These are phyloP conservation scores for Nepenthes gracilis DNA, from an alignment of 148 eudicot species.

Conservation along the genomic window DNA sequence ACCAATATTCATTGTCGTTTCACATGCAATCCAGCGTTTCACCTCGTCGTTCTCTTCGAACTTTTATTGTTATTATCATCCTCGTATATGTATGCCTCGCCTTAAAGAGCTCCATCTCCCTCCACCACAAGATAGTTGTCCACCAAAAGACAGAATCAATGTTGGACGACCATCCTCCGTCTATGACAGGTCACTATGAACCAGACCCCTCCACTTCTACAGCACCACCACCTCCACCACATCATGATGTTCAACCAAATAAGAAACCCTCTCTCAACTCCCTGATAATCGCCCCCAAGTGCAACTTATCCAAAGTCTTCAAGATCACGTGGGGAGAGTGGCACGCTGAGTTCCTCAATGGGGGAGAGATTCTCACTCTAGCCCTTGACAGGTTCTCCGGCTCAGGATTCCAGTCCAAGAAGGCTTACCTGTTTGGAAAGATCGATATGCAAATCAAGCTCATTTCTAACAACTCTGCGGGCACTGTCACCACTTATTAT, in stretches of 20 bases:
- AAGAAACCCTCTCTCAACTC: neutral
- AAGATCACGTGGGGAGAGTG: conserved; percentile 28
- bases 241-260: neutral
- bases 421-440: conserved; percentile 24
- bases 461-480: conserved; percentile 28
- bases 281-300: conserved; percentile 4
- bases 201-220: neutral
- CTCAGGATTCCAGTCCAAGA: conserved; percentile 28
- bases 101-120: conserved; percentile 25
- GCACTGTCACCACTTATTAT: conserved; percentile 32
- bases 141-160: conserved; percentile 8
- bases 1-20: neutral
- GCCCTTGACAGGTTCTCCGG: conserved; percentile 28
- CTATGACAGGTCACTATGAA: conserved; percentile 2
- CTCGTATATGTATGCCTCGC: conserved; percentile 24
- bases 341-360: conserved; percentile 21
- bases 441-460: conserved; percentile 30
- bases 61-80: conserved; percentile 19
- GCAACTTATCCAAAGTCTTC: conserved; percentile 23
- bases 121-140: conserved; percentile 18
- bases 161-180: conserved; percentile 1
- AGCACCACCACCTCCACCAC: conserved; percentile 3
- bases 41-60: conserved; percentile 25
- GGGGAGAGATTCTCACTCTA: conserved; percentile 23
- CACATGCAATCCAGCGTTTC: conserved; percentile 6